Conservation (phyloP, 257 asterid genomes). For the Scutellaria minor region DNA sequence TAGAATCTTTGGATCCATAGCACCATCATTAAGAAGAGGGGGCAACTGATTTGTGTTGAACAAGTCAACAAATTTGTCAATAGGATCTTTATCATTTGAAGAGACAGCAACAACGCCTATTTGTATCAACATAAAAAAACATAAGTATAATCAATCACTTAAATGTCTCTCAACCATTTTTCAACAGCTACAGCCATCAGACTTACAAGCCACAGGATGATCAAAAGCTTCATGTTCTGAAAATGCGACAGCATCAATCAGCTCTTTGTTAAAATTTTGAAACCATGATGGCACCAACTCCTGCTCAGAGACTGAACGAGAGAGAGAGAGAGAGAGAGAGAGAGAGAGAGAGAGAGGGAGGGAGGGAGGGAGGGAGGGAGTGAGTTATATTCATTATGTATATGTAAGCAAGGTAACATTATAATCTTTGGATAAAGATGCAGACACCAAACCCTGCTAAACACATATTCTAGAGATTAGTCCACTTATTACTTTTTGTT, state of each 20-base stretch:
- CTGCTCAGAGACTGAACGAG: slow-evolving; percentile 66
- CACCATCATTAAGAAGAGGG: slow-evolving; percentile 82
- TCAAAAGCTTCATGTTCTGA: slow-evolving; percentile 98
- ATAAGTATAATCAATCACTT: slow-evolving; percentile 41
- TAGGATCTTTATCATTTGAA: slow-evolving; percentile 80
- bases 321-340: background rate
- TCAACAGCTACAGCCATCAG: slow-evolving; percentile 14
- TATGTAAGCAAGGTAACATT: slow-evolving; percentile 13
- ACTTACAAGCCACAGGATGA: slow-evolving; percentile 98
- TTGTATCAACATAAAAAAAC: slow-evolving; percentile 33
- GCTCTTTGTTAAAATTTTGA: slow-evolving; percentile 86
- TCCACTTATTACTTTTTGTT: background rate
- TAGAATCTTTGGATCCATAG: slow-evolving; percentile 95
- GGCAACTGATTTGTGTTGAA: slow-evolving; percentile 83
- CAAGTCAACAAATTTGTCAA: slow-evolving; percentile 80
- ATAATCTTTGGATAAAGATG: slow-evolving; percentile 10
- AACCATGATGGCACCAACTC: slow-evolving; percentile 88
- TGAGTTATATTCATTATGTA: background rate
- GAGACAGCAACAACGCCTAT: slow-evolving; percentile 95
- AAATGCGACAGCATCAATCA: slow-evolving; percentile 74
- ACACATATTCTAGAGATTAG: slow-evolving; percentile 16
- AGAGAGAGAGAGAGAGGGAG: background rate
- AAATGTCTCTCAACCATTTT: slow-evolving; percentile 30
- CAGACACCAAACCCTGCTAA: slow-evolving; percentile 12
- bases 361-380: background rate